A percentile compares a stretch with the other conserved stretches of the same genome.
Conservation (phyloP, 352 stramenopile genomes). For the Globisporangium echinulatum region DNA sequence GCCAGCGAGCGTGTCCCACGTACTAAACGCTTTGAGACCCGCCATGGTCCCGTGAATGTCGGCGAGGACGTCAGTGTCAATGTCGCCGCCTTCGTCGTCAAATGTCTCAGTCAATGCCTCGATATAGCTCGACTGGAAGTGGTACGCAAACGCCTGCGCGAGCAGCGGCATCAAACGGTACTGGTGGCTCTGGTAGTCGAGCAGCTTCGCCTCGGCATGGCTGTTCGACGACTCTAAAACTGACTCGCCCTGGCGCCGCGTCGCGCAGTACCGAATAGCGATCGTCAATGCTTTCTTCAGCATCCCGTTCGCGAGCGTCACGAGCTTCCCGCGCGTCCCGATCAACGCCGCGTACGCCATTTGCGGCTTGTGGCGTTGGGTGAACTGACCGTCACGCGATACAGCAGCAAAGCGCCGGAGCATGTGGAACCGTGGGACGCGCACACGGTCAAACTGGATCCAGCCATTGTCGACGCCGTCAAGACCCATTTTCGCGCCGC, state of each 20-base stretch:
- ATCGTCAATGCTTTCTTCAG: slow-evolving; percentile 92
- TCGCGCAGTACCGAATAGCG: slow-evolving; percentile 91
- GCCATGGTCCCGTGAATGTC: slow-evolving; percentile 94
- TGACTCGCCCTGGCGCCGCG: slow-evolving; percentile 87
- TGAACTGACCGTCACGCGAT: slow-evolving; percentile 52
- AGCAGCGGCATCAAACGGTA: slow-evolving; percentile 92
- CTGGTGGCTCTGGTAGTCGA: slow-evolving; percentile 96
- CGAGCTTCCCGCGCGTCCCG: slow-evolving; percentile 66
- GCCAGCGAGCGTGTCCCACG: slow-evolving; percentile 80
- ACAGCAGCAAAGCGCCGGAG: slow-evolving; percentile 65
- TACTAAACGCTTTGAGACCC: slow-evolving; percentile 92
- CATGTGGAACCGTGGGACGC: slow-evolving; percentile 74
- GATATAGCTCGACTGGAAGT: slow-evolving; percentile 70
- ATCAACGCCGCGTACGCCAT: slow-evolving; percentile 74
- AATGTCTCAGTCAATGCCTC: slow-evolving; percentile 76
- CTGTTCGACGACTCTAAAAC: slow-evolving; percentile 4
- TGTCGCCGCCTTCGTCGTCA: slow-evolving; percentile 67
- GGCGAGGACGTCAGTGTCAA: slow-evolving; percentile 61
- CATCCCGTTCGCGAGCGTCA: slow-evolving; percentile 61
- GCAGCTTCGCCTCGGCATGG: slow-evolving; percentile 80
- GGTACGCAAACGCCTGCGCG: slow-evolving; percentile 81
- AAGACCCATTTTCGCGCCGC: slow-evolving; percentile 64
- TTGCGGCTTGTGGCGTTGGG: slow-evolving; percentile 52
- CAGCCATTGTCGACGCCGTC: slow-evolving; percentile 76
- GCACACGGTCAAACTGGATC: slow-evolving; percentile 70